These are phyloP conservation scores for Cercospora sp. DNA, from an alignment of 2,329 filamentous ascomycete species.

Conservation along the genomic window DNA sequence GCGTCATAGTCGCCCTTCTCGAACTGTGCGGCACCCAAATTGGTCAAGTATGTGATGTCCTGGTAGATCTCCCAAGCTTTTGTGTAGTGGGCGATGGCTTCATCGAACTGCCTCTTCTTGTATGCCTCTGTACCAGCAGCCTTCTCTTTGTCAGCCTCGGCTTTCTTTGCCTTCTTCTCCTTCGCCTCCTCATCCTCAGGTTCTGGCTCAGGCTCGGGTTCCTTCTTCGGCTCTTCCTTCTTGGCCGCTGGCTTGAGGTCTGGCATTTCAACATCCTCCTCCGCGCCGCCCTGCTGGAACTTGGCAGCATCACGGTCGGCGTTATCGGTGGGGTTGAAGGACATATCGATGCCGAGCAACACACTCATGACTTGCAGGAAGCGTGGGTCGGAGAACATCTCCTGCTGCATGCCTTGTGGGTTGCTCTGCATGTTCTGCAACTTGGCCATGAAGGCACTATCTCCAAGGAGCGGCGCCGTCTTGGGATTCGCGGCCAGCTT, in stretches of 20 bases:
- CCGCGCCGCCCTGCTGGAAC: constrained; percentile 62
- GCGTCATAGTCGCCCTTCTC: constrained; percentile 94
- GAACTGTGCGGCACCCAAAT: constrained; percentile 88
- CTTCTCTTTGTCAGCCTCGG: constrained; percentile 92
- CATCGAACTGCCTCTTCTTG: constrained; percentile 97
- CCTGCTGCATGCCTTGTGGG: constrained; percentile 73
- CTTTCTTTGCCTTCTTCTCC: constrained; percentile 87
- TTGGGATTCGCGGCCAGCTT: constrained; percentile 95
- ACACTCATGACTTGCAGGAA: constrained; percentile 95
- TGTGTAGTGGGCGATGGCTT: constrained; percentile 88
- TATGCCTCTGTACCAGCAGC: constrained; percentile 89
- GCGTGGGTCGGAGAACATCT: constrained; percentile 78
- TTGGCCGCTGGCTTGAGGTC: constrained; percentile 67
- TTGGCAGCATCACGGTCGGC: constrained; percentile 48
- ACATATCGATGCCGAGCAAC: constrained; percentile 90
- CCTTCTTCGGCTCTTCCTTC: constrained; percentile 55
- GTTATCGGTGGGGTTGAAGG: constrained; percentile 59
- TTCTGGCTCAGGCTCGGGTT: constrained; percentile 64
- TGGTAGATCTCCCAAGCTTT: constrained; percentile 95
- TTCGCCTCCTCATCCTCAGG: constrained; percentile 78
- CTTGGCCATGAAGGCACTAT: constrained; percentile 87
- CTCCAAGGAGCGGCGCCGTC: constrained; percentile 77
- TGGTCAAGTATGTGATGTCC: constrained; percentile 97
- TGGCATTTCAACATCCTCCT: constrained; percentile 77
- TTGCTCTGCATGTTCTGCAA: constrained; percentile 79